Percentiles rank a stretch among this genome's conserved stretches.
Evolutionary conservation across 768 basidiomycete genomes (phyloP).

Genomic region (Lanmaoa rubissima): DNA sequence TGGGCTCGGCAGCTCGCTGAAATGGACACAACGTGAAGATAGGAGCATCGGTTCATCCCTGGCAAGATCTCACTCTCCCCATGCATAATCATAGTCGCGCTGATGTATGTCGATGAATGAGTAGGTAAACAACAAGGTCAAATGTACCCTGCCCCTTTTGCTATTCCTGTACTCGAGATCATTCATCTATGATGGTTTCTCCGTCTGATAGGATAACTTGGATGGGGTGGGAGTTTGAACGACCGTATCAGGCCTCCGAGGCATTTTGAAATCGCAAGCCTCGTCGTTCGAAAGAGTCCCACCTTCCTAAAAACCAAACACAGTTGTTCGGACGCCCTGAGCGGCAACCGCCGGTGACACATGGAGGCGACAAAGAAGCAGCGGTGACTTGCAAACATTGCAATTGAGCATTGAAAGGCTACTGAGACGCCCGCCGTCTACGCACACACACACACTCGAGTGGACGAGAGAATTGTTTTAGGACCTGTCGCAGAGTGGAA

Average conservation of each 20-base stretch:
- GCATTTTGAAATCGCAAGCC: not conserved
- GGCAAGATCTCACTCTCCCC: not conserved
- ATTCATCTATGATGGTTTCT: not conserved
- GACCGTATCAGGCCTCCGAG: not conserved
- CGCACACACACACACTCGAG: not conserved
- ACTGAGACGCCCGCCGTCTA: not conserved
- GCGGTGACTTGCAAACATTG: constrained; percentile 4
- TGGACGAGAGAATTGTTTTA: constrained; percentile 10
- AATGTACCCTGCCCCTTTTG: not conserved
- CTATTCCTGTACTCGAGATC: not conserved
- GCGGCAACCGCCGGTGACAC: constrained; percentile 3
- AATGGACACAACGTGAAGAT: not conserved
- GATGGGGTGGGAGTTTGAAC: not conserved
- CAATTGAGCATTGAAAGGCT: constrained; percentile 1
- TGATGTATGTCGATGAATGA: not conserved
- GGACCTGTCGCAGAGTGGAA: constrained; percentile 7
- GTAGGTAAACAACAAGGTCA: not conserved
- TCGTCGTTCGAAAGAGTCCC: not conserved
- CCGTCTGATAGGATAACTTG: not conserved
- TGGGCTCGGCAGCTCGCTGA: not conserved
- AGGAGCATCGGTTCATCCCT: not conserved
- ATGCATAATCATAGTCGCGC: not conserved
- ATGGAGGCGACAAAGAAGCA: constrained; percentile 3
- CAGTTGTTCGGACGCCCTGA: not conserved
- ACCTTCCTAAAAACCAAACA: not conserved